Conservation (phyloP, 805 yeast species). For the Candida easanensis region DNA sequence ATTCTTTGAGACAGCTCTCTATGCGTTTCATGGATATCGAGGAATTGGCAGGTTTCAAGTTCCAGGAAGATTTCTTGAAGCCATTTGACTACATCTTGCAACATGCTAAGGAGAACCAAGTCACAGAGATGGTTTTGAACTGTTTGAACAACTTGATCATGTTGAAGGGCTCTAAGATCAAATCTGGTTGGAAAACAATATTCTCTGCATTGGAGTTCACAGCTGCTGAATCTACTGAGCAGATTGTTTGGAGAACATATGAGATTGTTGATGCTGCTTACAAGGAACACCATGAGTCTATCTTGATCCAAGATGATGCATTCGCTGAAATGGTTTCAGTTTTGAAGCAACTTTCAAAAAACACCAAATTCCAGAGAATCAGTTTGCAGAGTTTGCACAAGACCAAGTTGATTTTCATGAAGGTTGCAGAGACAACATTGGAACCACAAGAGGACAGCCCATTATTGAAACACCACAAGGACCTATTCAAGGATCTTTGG, state of each 20-base stretch:
- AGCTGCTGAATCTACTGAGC: constrained; percentile 56
- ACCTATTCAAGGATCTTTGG: constrained; percentile 61
- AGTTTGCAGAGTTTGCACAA: constrained; percentile 80
- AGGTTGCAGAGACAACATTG: constrained; percentile 48
- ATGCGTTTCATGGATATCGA: constrained; percentile 91
- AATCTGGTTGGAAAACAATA: constrained; percentile 94
- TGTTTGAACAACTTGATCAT: constrained; percentile 83
- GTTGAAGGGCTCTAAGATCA: constrained; percentile 68
- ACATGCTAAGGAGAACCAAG: constrained; percentile 64
- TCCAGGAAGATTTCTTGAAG: constrained; percentile 88
- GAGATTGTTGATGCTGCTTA: constrained; percentile 61
- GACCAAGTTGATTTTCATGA: constrained; percentile 57
- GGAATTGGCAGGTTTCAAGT: constrained; percentile 91
- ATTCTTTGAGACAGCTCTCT: constrained; percentile 88
- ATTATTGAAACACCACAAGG: constrained; percentile 33
- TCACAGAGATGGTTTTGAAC: constrained; percentile 85
- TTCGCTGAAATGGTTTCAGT: constrained; percentile 65
- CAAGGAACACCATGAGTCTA: constrained; percentile 56
- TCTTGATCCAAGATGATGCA: constrained; percentile 65
- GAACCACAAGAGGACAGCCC: constrained; percentile 22
- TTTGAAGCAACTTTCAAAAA: constrained; percentile 78
- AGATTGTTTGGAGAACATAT: constrained; percentile 61
- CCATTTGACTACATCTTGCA: constrained; percentile 82
- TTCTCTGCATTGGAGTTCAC: constrained; percentile 75
- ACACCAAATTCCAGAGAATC: constrained; percentile 73